Percentiles rank a stretch among this genome's conserved stretches.
These are phyloP conservation scores for Podaxis sp. DNA, from an alignment of 768 basidiomycete genomes.

Conservation along the genomic window DNA sequence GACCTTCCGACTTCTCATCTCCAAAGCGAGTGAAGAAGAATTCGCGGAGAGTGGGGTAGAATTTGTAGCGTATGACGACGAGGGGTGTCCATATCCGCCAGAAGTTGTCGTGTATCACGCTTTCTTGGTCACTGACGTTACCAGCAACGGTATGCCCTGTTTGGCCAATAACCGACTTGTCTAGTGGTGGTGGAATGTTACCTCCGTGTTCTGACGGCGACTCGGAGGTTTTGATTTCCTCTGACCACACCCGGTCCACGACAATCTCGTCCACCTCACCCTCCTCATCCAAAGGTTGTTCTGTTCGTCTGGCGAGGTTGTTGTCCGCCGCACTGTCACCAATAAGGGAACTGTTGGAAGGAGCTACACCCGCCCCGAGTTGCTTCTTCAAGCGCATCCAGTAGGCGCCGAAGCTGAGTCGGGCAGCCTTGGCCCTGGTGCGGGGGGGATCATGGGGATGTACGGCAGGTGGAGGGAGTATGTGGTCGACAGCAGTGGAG, in stretches of 20 bases:
- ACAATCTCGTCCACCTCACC: conserved; percentile 68
- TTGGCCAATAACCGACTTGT: conserved; percentile 7
- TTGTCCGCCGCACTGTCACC: conserved; percentile 49
- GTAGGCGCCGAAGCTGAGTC: conserved; percentile 42
- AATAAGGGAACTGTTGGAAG: conserved; percentile 52
- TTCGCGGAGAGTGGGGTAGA: conserved; percentile 53
- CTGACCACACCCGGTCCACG: conserved; percentile 70
- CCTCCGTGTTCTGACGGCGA: conserved; percentile 51
- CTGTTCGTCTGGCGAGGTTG: conserved; percentile 29
- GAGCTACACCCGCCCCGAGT: conserved; percentile 54
- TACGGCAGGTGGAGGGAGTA: conserved; percentile 44
- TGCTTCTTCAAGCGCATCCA: conserved; percentile 52
- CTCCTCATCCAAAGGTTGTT: conserved; percentile 27
- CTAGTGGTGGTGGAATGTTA: conserved; percentile 19
- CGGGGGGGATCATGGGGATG: conserved; percentile 25
- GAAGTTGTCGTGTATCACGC: conserved; percentile 22
- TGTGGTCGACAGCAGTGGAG: conserved; percentile 27
- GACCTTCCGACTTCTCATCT: conserved; percentile 50
- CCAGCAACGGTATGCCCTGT: conserved; percentile 13
- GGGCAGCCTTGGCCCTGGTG: conserved; percentile 33
- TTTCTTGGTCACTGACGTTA: conserved; percentile 33
- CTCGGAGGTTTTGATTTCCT: conserved; percentile 54
- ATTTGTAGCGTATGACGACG: conserved; percentile 53
- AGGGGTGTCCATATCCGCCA: conserved; percentile 34
- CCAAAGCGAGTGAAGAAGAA: conserved; percentile 64